These are phyloP conservation scores for Nicotiana tomentosiformis DNA, from an alignment of 257 asterid species.

Conservation along the genomic window DNA sequence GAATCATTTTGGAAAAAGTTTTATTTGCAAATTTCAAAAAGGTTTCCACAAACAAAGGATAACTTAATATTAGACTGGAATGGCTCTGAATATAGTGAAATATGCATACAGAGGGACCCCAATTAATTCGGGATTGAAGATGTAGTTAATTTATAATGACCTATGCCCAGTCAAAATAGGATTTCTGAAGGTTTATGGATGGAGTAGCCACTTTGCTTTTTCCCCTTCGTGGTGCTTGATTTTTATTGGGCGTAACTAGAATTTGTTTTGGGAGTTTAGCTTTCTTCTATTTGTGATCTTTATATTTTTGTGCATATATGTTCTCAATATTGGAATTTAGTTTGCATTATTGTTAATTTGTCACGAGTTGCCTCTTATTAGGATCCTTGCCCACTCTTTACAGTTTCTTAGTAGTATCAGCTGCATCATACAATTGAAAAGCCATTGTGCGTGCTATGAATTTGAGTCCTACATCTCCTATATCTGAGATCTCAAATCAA, in stretches of 20 bases:
- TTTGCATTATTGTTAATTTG: neutral
- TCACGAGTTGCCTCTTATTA: neutral
- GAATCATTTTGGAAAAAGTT: neutral
- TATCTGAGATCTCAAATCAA: neutral
- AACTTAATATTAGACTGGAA: neutral
- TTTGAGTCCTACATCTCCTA: neutral
- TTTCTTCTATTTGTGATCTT: neutral
- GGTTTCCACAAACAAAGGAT: neutral
- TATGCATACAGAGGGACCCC: neutral
- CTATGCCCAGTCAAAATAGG: neutral
- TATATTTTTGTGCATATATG: neutral
- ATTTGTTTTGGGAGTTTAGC: neutral
- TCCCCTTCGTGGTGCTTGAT: neutral
- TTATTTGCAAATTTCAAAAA: no score
- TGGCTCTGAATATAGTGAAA: neutral
- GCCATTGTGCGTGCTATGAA: neutral
- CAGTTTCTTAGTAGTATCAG: neutral
- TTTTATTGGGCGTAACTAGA: neutral
- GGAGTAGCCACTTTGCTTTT: neutral
- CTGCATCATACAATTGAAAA: neutral
- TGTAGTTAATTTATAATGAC: neutral
- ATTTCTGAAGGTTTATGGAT: neutral
- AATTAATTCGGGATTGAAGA: neutral
- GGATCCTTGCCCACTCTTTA: neutral
- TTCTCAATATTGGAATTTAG: neutral